Base-by-base conservation (phyloP, 2,329 filamentous ascomycete genomes). In the Pseudogymnoascus sp. region DNA sequence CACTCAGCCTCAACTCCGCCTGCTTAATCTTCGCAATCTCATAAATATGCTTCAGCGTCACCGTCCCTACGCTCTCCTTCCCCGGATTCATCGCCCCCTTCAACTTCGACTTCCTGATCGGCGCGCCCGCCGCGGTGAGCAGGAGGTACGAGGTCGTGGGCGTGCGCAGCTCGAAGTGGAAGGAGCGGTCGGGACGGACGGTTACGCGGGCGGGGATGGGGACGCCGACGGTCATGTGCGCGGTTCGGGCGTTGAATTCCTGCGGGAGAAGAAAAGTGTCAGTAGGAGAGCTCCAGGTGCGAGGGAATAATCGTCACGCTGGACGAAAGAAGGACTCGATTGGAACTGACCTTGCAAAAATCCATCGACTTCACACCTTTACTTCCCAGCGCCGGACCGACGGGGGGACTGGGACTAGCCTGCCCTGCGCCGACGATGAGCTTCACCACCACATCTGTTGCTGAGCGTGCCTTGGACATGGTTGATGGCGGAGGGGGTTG, bases 351-450 rank as follows among this genome's bases (percentile, higher is more conserved):
- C 84, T 97, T 97, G 86, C 94, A 97, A 76, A 97, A 99, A 78
- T 99, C 94, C 88, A 99, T 99, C 63, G 90, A 95, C 81, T 99
- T 99, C 66, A 99, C 90, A 81, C 94, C 94, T 81, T 97, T 97
- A 75, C 88, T 93, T 78, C 94, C 94, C 67, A 99, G 84, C 61
- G 94, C 94, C 63, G 94, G 94, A 81, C 94, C 94, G 71, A 99
- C 92, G 4, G 94, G 94, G 35, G 94, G 94, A 77, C 92, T 95
- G 30, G 94, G 94, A 71, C 88, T 93, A 64, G 94, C 94, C 76
- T 97, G 91, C 25, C 94, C 94, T 63, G 94, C 94, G 71, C 93
- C 94, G 65, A 99, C 94, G 69, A 99, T 96, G 76, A 99, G 84
- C 80, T 97, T 99, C 75, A 99, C 92, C 64, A 97, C 87, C 77